Percentiles rank a stretch among this genome's conserved stretches.
phyloP scores from a whole-genome alignment of 2,329 filamentous ascomycete species.

The Chrysoporthe deuterocubensis region DNA sequence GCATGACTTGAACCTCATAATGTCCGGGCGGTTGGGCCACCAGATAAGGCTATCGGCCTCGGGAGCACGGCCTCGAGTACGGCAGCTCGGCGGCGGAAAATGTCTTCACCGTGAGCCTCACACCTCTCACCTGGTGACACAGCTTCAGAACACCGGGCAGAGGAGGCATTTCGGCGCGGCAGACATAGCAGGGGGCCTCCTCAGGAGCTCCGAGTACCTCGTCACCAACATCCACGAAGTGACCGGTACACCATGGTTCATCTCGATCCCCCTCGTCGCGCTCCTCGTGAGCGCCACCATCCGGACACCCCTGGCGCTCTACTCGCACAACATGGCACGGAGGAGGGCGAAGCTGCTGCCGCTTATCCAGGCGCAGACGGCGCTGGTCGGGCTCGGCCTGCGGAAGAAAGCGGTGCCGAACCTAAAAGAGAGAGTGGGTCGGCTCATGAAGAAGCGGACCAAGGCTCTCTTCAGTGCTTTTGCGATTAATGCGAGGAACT shows the following conservation, averaged over 20 bases:
- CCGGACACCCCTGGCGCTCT: conserved; percentile 52
- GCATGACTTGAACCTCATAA: conserved; percentile 17
- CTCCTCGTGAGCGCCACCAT: conserved; percentile 49
- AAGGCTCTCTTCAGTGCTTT: conserved; percentile 24
- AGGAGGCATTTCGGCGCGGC: conserved; percentile 40
- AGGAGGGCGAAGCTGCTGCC: conserved; percentile 37
- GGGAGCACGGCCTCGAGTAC: conserved; percentile 11
- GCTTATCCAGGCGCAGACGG: conserved; percentile 42
- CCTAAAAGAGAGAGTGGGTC: conserved; percentile 34
- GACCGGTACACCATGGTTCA: conserved; percentile 55
- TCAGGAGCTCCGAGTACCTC: conserved; percentile 47
- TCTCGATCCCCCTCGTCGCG: conserved; percentile 58
- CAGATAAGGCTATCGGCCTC: conserved; percentile 25
- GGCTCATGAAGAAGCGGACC: conserved; percentile 33
- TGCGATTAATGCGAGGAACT: conserved; percentile 17
- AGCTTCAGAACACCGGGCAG: conserved; percentile 12
- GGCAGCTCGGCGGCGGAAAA: neutral
- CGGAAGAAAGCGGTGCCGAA: conserved; percentile 29
- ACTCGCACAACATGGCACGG: conserved; percentile 40
- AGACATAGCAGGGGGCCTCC: conserved; percentile 36
- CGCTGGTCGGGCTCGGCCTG: conserved; percentile 30
- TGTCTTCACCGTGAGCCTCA: conserved; percentile 19
- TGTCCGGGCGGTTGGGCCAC: conserved; percentile 27
- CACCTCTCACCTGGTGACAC: neutral
- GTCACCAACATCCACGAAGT: conserved; percentile 49